phyloP scores from a whole-genome alignment of 352 stramenopile genomes.

The Globisporangium nunn region DNA sequence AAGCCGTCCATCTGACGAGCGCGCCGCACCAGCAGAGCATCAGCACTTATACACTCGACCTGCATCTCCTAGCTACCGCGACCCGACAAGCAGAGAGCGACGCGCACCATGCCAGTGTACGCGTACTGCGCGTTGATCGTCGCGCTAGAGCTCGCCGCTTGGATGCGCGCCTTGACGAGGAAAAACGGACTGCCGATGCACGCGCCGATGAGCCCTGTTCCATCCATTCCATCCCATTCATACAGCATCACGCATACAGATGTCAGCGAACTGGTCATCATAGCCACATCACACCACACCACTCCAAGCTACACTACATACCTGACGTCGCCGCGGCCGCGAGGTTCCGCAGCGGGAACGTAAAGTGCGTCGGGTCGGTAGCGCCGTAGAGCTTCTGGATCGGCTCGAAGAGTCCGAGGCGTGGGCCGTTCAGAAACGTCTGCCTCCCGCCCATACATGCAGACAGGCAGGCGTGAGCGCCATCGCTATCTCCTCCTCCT shows the following conservation, averaged over 20 bases:
- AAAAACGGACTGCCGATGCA: slow-evolving; percentile 80
- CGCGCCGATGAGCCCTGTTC: slow-evolving; percentile 57
- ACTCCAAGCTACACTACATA: slow-evolving; percentile 1
- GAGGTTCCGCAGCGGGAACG: slow-evolving; percentile 73
- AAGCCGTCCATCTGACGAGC: slow-evolving; percentile 67
- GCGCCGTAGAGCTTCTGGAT: slow-evolving; percentile 74
- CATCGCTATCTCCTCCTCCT: too few relatives aligned
- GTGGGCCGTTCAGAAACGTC: slow-evolving; percentile 75
- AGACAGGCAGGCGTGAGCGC: neutral
- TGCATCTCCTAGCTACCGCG: too few relatives aligned
- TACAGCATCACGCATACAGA: neutral
- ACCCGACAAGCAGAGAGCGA: neutral
- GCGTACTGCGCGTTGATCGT: slow-evolving; percentile 82
- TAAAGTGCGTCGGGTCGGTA: slow-evolving; percentile 66
- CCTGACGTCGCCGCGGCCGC: slow-evolving; percentile 63
- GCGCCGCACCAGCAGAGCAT: slow-evolving; percentile 1
- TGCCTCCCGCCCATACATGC: slow-evolving; percentile 6
- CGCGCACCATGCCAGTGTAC: slow-evolving; percentile 73
- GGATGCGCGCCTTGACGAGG: slow-evolving; percentile 79
- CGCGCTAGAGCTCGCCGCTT: slow-evolving; percentile 62
- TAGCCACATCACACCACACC: too few relatives aligned
- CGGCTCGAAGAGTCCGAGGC: slow-evolving; percentile 72
- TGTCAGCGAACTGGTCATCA: neutral
- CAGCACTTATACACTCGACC: neutral
- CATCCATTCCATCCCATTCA: too few relatives aligned